Conservation (phyloP, 2,329 filamentous ascomycete genomes). For the Zymoseptoria brevis region DNA sequence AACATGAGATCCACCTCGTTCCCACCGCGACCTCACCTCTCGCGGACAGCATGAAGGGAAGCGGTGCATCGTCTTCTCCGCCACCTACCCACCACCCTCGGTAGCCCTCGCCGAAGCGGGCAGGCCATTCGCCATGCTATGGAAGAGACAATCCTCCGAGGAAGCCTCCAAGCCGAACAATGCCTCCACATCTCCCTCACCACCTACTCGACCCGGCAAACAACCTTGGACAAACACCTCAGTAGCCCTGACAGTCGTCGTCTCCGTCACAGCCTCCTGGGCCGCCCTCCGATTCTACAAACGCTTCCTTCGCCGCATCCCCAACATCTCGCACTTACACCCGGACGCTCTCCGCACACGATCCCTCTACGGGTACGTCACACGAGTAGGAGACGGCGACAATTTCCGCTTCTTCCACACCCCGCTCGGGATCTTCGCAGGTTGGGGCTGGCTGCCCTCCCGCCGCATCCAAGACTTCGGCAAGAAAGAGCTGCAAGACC, state of each 20-base stretch:
- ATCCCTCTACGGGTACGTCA: constrained; percentile 77
- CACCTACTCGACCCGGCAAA: not conserved
- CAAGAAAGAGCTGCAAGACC: constrained; percentile 15
- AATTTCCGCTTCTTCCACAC: constrained; percentile 93
- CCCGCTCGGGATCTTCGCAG: constrained; percentile 74
- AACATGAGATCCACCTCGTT: not conserved
- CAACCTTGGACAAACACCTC: not conserved
- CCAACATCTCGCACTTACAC: constrained; percentile 65
- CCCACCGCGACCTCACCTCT: not conserved
- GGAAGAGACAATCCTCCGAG: not conserved
- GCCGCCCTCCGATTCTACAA: constrained; percentile 55
- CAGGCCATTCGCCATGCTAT: not conserved
- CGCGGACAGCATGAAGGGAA: not conserved
- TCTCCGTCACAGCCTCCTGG: constrained; percentile 50
- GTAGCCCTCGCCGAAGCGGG: not conserved
- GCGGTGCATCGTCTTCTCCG: not conserved
- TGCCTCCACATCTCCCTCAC: not conserved
- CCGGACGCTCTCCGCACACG: constrained; percentile 66
- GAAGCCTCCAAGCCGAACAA: not conserved
- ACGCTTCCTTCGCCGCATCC: constrained; percentile 72
- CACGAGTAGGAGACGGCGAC: constrained; percentile 91
- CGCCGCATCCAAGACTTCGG: constrained; percentile 9
- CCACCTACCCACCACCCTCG: no score
- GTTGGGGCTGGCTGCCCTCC: constrained; percentile 59
- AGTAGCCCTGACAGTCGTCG: constrained; percentile 28